Base-by-base conservation (phyloP, 2,329 filamentous ascomycete genomes). In the Epichloe uncinata region DNA sequence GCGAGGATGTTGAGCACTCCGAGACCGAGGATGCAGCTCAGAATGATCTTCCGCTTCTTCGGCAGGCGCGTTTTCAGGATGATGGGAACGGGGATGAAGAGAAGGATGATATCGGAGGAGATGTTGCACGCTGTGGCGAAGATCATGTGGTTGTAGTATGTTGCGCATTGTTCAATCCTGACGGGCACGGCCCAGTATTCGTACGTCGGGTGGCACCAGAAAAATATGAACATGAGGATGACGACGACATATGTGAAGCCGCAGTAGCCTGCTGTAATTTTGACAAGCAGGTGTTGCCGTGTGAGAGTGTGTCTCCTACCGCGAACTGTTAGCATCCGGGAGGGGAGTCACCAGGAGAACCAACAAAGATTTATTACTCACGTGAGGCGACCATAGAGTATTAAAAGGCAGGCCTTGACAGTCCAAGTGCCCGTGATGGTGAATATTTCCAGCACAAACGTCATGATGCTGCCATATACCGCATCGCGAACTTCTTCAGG, bases 1-100 rank as follows among this genome's bases (percentile, higher is more conserved):
- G 75, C 74, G 13, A 82, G 63, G 47, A 82, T 77, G 43, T 68
- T 67, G 52, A 78, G 74, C 3, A 74, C 57, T 1, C 79, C 79
- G 2, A 82, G 66, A 2, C 71, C 66, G 59, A 83, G 81, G 33
- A 82, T 70, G 33, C 65, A 67, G 43, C 74, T 69, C 0, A 82
- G 64, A 0, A 77, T 69, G 0, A 74, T 46, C 57, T 82, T 82
- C 50, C 75, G 58, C 50, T 63, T 65, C 4, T 60, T 50, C 5
- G 66, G 66, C 1, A 74, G 55, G 3, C 60, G 63, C 2, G 67
- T 66, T 42, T 63, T 65, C 45, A 71, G 59, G 42, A 74, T 63
- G 6, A 74, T 64, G 0, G 72, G 71, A 0, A 73, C 61, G 0
- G 71, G 70, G 16, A 74, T 66, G n/a, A 65, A 58, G 20, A 74